phyloP scores from a whole-genome alignment of 169 alveolate genomes.

The Fabrea salina region DNA sequence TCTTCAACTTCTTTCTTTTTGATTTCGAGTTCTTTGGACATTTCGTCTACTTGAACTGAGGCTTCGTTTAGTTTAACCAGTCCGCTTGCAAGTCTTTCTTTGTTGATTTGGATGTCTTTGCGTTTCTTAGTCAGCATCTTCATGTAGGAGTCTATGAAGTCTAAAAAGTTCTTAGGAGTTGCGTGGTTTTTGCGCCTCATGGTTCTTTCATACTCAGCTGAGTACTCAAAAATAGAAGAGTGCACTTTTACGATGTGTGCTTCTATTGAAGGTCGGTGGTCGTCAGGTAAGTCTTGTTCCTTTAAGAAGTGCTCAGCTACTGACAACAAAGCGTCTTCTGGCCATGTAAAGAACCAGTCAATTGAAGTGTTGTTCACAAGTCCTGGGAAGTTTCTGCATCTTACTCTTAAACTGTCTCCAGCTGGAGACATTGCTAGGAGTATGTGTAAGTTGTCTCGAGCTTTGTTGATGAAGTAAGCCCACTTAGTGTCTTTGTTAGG shows the following conservation, averaged over 20 bases:
- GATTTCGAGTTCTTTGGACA: slow-evolving; percentile 80
- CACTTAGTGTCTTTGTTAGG: slow-evolving; percentile 79
- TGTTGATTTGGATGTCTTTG: slow-evolving; percentile 69
- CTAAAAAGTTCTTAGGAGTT: slow-evolving; percentile 90
- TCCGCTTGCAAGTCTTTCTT: slow-evolving; percentile 88
- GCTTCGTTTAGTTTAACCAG: slow-evolving; percentile 88
- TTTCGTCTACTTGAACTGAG: slow-evolving; percentile 79
- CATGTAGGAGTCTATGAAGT: slow-evolving; percentile 82
- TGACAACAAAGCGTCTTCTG: slow-evolving; percentile 76
- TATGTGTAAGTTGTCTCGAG: slow-evolving; percentile 86
- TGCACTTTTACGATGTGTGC: slow-evolving; percentile 84
- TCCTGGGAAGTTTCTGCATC: slow-evolving; percentile 90
- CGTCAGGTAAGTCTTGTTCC: slow-evolving; percentile 68
- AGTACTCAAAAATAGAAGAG: slow-evolving; percentile 72
- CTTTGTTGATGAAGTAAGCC: slow-evolving; percentile 71
- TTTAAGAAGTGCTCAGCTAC: slow-evolving; percentile 72
- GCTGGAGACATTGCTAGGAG: slow-evolving; percentile 91
- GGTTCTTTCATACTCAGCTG: slow-evolving; percentile 81
- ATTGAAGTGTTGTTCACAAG: slow-evolving; percentile 68
- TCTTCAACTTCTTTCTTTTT: slow-evolving; percentile 87
- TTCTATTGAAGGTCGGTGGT: slow-evolving; percentile 70
- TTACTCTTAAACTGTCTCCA: slow-evolving; percentile 81
- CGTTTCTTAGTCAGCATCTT: slow-evolving; percentile 74
- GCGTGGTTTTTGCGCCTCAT: slow-evolving; percentile 86
- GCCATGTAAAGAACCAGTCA: slow-evolving; percentile 84